phyloP scores from a whole-genome alignment of 345 rosid genomes.

The Atalantia buxifolia region DNA sequence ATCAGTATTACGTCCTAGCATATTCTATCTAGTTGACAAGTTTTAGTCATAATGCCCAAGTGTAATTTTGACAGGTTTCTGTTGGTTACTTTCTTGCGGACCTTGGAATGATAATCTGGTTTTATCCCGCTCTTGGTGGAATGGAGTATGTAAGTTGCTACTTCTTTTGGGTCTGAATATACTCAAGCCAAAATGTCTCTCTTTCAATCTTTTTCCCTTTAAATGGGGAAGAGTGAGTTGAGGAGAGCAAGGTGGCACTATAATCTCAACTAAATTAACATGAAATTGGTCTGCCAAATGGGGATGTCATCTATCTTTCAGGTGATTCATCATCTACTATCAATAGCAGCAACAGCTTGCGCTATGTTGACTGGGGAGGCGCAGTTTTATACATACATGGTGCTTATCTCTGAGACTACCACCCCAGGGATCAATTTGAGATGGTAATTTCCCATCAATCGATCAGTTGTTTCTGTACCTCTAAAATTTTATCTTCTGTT shows the following conservation, averaged over 20 bases:
- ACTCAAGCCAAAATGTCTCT: not conserved
- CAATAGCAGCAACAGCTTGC: conserved; percentile 58
- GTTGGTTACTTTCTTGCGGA: conserved; percentile 84
- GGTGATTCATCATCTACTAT: conserved; percentile 77
- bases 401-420: conserved; percentile 77
- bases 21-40: not conserved
- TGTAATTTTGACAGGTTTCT: conserved; percentile 54
- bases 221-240: not conserved
- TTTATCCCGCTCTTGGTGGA: conserved; percentile 83
- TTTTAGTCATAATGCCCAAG: not conserved
- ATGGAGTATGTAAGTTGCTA: conserved; percentile 71
- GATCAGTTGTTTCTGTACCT: not conserved
- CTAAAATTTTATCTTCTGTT: not conserved
- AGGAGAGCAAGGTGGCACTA: not conserved
- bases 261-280: not conserved
- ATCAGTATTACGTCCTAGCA: not conserved
- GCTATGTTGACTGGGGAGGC: conserved; percentile 71
- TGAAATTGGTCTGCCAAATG: not conserved
- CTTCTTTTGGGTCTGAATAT: not conserved
- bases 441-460: conserved; percentile 48
- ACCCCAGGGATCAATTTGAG: conserved; percentile 87
- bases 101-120: conserved; percentile 77
- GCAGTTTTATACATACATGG: conserved; percentile 74
- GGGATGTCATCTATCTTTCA: conserved; percentile 19
- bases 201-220: not conserved